These are phyloP conservation scores for Nakazawaea pomicola DNA, from an alignment of 805 yeast genomes.

Conservation along the genomic window DNA sequence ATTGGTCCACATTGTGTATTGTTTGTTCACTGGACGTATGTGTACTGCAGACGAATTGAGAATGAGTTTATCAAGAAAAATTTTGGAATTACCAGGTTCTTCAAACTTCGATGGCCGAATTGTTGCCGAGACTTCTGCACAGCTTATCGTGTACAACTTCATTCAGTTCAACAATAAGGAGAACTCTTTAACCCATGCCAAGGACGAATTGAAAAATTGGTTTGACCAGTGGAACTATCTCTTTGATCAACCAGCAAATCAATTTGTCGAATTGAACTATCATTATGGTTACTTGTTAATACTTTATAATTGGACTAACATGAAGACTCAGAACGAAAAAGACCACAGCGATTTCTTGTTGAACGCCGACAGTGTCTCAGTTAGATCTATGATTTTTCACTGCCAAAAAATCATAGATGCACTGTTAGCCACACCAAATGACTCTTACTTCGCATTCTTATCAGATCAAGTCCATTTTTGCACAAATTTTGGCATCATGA, in stretches of 20 bases:
- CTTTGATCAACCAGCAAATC: slow-evolving; percentile 65
- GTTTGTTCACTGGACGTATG: slow-evolving; percentile 62
- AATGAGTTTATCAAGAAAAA: slow-evolving; percentile 46
- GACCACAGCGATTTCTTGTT: slow-evolving; percentile 4
- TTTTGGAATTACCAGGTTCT: slow-evolving; percentile 51
- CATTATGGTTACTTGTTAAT: slow-evolving; percentile 56
- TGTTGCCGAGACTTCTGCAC: slow-evolving; percentile 68
- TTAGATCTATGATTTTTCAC: slow-evolving; percentile 35
- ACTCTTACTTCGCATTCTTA: slow-evolving; percentile 60
- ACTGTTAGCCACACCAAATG: slow-evolving; percentile 36
- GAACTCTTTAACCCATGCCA: slow-evolving; percentile 30
- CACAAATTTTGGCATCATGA: slow-evolving; percentile 36
- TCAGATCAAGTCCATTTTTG: slow-evolving; percentile 65
- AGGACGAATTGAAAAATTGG: slow-evolving; percentile 55
- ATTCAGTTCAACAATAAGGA: slow-evolving; percentile 32
- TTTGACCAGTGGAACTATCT: slow-evolving; percentile 63
- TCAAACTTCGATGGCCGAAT: slow-evolving; percentile 81
- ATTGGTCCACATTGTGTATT: slow-evolving; percentile 61
- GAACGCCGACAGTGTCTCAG: slow-evolving; percentile 16
- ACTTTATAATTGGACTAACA: slow-evolving; percentile 32
- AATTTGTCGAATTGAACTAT: slow-evolving; percentile 69
- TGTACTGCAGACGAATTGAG: slow-evolving; percentile 54
- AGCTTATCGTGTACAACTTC: slow-evolving; percentile 52
- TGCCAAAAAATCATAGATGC: slow-evolving; percentile 37
- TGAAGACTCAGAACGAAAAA: slow-evolving; percentile 6